Percentiles rank a stretch among this genome's conserved stretches.
These are phyloP conservation scores for Chlorella sp. DNA, from an alignment of 139 green algal species.

Conservation along the genomic window DNA sequence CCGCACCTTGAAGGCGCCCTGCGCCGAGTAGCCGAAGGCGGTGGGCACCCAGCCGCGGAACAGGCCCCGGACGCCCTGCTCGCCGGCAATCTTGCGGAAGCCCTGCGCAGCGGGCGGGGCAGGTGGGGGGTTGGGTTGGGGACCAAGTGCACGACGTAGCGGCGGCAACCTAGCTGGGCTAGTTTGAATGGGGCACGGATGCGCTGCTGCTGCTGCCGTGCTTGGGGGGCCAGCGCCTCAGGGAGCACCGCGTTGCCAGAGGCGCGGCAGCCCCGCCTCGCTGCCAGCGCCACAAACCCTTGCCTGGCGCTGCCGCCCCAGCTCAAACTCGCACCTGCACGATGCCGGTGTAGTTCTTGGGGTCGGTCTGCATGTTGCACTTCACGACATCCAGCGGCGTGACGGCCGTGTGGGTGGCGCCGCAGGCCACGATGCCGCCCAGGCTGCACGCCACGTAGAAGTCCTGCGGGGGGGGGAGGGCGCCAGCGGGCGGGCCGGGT, in stretches of 20 bases:
- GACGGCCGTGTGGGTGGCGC: slow-evolving; percentile 71
- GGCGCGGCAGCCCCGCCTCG: too few species aligned
- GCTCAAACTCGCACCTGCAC: background rate
- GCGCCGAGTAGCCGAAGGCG: slow-evolving; percentile 83
- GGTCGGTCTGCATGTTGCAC: slow-evolving; percentile 91
- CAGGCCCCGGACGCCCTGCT: slow-evolving; percentile 74
- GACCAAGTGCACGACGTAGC: too few species aligned
- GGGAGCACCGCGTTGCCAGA: too few species aligned
- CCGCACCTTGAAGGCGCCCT: slow-evolving; percentile 93
- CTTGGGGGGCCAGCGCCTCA: too few species aligned
- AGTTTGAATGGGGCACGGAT: background rate
- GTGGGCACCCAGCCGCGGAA: slow-evolving; percentile 88
- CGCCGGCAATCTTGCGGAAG: slow-evolving; percentile 72
- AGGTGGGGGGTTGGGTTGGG: too few species aligned
- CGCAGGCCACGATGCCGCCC: slow-evolving; percentile 72
- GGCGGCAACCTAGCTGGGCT: too few species aligned
- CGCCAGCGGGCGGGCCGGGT: background rate
- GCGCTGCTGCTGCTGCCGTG: too few species aligned
- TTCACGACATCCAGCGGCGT: slow-evolving; percentile 95
- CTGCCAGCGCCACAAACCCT: background rate
- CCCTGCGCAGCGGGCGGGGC: slow-evolving; percentile 60
- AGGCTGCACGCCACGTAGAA: slow-evolving; percentile 84
- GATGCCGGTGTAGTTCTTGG: slow-evolving; percentile 77
- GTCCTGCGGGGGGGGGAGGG: slow-evolving; percentile 44
- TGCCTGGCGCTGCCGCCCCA: background rate